Base-by-base conservation (phyloP, 331 rosid species). In the Quercus tomentella region DNA sequence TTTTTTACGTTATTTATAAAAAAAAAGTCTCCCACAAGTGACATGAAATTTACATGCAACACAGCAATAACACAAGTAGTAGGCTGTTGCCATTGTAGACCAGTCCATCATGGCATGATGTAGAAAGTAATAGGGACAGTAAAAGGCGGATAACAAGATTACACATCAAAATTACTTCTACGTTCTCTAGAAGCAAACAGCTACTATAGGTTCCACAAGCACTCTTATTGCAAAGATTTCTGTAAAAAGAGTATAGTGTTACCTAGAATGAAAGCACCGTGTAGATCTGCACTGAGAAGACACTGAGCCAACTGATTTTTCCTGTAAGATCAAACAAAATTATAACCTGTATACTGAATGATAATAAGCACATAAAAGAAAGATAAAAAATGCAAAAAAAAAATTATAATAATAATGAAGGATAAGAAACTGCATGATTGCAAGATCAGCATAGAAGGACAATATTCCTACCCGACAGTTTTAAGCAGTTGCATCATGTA, bases 191-290 rank as follows among this genome's bases (percentile, higher is more conserved):
- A 20, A 71, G 28, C 28, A 62, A 62, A 54, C 7, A 26, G 57
- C 56, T 65, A 23, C 6, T 18, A 43, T 25, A 71, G 20, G n/a
- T 54, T 54, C 26, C n/a, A 23, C 65, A 17, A 31, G 45, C 16
- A 54, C 30, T 77, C 56, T 22, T 55, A 74, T 55, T 61, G 51
- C 61, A 51, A 74, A 73, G 17, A 52, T 61, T 18, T 56, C 49
- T 18, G 69, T 12, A 72, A 61, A 57, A 23, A 76, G 70, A 70
- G 68, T 73, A 73, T n/a, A 69, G 23, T 31, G 72, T 30, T 55
- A 94, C 98, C 97, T 87, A 84, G 73, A 81, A 95, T 87, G 77
- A 81, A 70, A 60, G 97, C 97, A 77, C 97, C 97, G 35, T 95
- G 97, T 71, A 95, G 92, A 86, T 95, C 97, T 61, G 96, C 97